Conservation (phyloP, 1,284 basidiomycete genomes). For the Inonotus hispidus region DNA sequence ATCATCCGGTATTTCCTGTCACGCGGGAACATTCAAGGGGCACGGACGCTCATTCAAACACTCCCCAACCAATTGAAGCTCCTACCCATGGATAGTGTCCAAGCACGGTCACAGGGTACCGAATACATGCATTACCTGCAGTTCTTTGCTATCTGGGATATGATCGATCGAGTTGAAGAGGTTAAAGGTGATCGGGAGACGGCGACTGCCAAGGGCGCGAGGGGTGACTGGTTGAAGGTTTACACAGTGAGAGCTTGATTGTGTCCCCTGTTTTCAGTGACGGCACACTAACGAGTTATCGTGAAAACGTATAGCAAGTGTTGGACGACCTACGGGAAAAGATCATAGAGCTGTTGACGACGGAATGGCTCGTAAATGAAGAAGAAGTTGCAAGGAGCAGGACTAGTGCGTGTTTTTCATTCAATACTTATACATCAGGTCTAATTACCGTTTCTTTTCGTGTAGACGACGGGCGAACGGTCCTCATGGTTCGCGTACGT, state of each 20-base stretch:
- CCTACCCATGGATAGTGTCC: constrained; percentile 35
- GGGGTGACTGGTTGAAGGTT: constrained; percentile 54
- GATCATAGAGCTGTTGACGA: constrained; percentile 61
- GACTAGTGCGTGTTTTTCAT: constrained; percentile 31
- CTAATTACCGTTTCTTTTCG: neutral
- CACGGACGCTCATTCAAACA: constrained; percentile 56
- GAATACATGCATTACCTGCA: constrained; percentile 72
- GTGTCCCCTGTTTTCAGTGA: neutral
- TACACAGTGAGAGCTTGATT: constrained; percentile 43
- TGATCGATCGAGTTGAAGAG: constrained; percentile 51
- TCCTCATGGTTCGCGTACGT: constrained; percentile 76
- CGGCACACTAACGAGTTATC: neutral
- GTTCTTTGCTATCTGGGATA: constrained; percentile 68
- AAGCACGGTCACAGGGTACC: constrained; percentile 54
- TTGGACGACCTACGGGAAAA: constrained; percentile 56
- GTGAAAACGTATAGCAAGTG: constrained; percentile 35
- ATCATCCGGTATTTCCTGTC: constrained; percentile 85
- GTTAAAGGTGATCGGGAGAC: constrained; percentile 48
- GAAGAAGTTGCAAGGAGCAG: constrained; percentile 31
- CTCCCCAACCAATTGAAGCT: constrained; percentile 62
- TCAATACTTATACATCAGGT: neutral
- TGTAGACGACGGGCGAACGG: constrained; percentile 50
- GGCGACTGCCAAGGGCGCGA: constrained; percentile 52
- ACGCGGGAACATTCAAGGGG: constrained; percentile 68
- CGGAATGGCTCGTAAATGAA: constrained; percentile 67